Evolutionary conservation across 257 asterid genomes (phyloP), one percentile per base, ranked within the genome.

Genomic region (Craterostigma plantagineum): DNA sequence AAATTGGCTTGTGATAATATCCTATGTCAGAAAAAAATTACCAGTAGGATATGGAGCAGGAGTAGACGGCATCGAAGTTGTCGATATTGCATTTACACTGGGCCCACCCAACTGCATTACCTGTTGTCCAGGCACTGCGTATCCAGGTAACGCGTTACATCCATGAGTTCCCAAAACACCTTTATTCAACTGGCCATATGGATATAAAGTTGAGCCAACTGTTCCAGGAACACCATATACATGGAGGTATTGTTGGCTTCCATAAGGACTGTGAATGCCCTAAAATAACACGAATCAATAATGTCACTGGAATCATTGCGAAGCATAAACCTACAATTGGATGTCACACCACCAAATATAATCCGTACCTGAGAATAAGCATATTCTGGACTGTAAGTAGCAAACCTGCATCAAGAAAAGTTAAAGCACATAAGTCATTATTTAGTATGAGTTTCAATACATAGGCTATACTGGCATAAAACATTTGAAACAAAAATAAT

Each of bases 191-290:
- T 76, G 95, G 66, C 63, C 66, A 61, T 76, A 83, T 51, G 98
- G 93, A 62, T 69, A 77, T 79, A 82, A 61, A 16, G 85, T 42
- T 45, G 93, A 39, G 69, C 68, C 71, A 50, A 62, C 69, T 38
- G 92, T 41, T 53, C 95, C 92, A 51, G 93, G 98, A 45, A 82
- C 57, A 45, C 95, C 93, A 57, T 83, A 82, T 50, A 83, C 37
- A 3, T 72, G 98, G 66, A 90, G 72, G 71, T 70, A 90, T 50
- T 77, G 95, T 71, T 90, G 98, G 67, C 72, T 71, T 55, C 76
- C 92, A 43, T 79, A 90, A 40, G 92, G 91, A 67, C 53, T 82
- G 76, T 83, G 83, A 49, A 77, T 67, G 43, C 95, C 92, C 98
- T 90, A 57, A 43, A 43, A 43, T 18, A 15, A 1, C 38, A 43